These are phyloP conservation scores for Globisporangium irregulare DNA, from an alignment of 352 stramenopile genomes.

Conservation along the genomic window DNA sequence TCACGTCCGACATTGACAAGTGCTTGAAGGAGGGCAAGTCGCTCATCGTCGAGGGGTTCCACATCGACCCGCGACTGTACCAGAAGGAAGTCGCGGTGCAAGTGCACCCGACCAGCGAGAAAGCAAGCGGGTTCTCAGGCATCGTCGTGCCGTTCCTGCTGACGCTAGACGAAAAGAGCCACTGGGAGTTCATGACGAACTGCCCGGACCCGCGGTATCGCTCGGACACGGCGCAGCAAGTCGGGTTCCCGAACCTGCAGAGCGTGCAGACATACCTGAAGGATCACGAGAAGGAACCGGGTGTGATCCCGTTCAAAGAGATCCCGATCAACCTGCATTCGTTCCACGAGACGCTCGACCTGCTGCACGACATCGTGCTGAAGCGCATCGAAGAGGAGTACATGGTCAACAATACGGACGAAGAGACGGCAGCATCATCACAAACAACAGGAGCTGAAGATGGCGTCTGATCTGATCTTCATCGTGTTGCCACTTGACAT, in stretches of 20 bases:
- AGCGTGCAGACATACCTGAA: constrained; percentile 74
- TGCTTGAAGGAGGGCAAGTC: constrained; percentile 89
- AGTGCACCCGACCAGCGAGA: constrained; percentile 23
- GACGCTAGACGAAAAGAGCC: constrained; percentile 59
- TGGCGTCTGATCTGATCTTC: neutral
- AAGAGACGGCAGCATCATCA: neutral
- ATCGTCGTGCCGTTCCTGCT: constrained; percentile 83
- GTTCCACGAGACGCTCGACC: constrained; percentile 82
- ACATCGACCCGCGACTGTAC: constrained; percentile 85
- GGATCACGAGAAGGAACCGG: constrained; percentile 38
- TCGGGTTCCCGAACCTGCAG: constrained; percentile 76
- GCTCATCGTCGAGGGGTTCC: constrained; percentile 84
- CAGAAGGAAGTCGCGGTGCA: constrained; percentile 58
- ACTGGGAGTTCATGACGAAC: constrained; percentile 78
- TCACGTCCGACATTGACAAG: constrained; percentile 87
- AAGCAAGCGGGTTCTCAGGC: constrained; percentile 38
- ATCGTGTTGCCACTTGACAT: neutral
- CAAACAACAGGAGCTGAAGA: neutral
- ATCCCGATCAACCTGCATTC: constrained; percentile 84
- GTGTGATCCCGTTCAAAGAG: constrained; percentile 64
- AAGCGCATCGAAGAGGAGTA: constrained; percentile 83
- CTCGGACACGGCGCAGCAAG: constrained; percentile 33
- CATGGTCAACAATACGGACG: constrained; percentile 19
- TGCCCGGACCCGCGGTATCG: constrained; percentile 82
- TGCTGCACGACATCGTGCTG: constrained; percentile 84